These are phyloP conservation scores for Vitis hybrid DNA, from an alignment of 177 flowering plant species.

Conservation along the genomic window DNA sequence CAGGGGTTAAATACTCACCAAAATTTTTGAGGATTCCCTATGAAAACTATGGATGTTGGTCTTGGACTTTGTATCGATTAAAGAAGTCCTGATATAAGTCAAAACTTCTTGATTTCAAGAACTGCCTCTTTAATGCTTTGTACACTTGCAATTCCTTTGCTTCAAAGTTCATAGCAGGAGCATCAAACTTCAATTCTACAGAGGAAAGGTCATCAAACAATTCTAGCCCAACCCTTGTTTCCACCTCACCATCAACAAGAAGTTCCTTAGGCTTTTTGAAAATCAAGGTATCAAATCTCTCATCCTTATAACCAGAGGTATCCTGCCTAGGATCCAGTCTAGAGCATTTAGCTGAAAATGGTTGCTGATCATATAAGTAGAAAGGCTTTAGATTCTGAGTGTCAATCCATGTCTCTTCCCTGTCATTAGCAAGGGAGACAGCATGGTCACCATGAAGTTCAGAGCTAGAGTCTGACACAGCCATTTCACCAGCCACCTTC, in stretches of 20 bases:
- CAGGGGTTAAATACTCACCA: too few relatives aligned
- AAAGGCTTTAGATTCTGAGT: conserved; percentile 30
- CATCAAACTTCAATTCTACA: conserved; percentile 49
- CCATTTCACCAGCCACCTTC: conserved; percentile 35
- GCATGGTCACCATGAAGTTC: conserved; percentile 19
- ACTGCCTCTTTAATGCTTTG: conserved; percentile 44
- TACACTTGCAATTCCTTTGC: conserved; percentile 31
- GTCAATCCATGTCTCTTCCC: conserved; percentile 30
- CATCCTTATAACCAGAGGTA: conserved; percentile 18
- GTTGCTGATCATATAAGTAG: conserved; percentile 29
- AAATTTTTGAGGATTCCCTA: too few relatives aligned
- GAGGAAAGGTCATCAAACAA: conserved; percentile 68
- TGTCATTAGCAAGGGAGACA: conserved; percentile 60
- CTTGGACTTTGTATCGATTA: conserved; percentile 9
- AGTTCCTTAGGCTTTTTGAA: conserved; percentile 23
- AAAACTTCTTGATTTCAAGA: conserved; percentile 38
- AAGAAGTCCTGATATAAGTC: conserved; percentile 21
- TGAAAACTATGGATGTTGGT: neutral
- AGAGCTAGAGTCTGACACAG: conserved; percentile 14
- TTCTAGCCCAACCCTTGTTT: conserved; percentile 30
- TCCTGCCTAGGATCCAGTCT: neutral
- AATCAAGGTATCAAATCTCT: conserved; percentile 33
- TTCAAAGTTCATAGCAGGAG: conserved; percentile 17
- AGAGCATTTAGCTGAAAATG: conserved; percentile 21
- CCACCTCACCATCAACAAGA: conserved; percentile 9